These are phyloP conservation scores for Lasiosphaeria miniovina DNA, from an alignment of 495 filamentous ascomycete genomes.

Conservation along the genomic window DNA sequence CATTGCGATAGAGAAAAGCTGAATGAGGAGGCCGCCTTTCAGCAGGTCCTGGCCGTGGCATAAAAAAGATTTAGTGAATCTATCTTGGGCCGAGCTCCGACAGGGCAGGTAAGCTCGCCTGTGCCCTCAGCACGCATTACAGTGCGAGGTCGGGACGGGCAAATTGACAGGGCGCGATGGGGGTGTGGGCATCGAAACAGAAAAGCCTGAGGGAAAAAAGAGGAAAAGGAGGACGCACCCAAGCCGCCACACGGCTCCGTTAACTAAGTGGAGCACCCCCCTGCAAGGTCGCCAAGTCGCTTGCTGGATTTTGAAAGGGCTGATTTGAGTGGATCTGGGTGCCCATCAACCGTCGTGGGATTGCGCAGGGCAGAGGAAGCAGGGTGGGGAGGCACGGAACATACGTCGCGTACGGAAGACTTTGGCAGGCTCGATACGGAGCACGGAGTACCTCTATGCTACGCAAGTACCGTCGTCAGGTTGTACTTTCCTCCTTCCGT, in stretches of 20 bases:
- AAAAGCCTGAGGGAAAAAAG: background rate
- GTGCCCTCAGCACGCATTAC: background rate
- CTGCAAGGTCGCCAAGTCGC: background rate
- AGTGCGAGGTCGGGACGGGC: background rate
- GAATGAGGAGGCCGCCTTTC: background rate
- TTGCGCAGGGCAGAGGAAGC: constrained; percentile 4
- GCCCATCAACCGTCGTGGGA: constrained; percentile 1
- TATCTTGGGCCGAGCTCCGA: background rate
- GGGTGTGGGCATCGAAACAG: background rate
- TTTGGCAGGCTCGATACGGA: background rate
- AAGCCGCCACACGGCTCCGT: background rate
- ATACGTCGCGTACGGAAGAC: constrained; percentile 2
- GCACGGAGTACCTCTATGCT: too few species aligned
- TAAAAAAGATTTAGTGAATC: background rate
- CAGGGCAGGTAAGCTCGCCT: background rate
- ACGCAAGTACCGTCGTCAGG: too few species aligned
- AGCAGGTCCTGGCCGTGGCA: background rate
- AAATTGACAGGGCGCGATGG: background rate
- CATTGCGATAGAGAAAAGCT: constrained; percentile 1
- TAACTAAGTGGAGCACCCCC: background rate
- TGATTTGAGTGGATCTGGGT: constrained; percentile 14
- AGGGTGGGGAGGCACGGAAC: background rate
- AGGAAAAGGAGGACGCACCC: constrained; percentile 1
- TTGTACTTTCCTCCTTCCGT: too few species aligned
- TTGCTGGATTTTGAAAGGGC: constrained; percentile 9